These are phyloP conservation scores for Cichorium intybus DNA, from an alignment of 140 eudicot genomes.

Conservation along the genomic window DNA sequence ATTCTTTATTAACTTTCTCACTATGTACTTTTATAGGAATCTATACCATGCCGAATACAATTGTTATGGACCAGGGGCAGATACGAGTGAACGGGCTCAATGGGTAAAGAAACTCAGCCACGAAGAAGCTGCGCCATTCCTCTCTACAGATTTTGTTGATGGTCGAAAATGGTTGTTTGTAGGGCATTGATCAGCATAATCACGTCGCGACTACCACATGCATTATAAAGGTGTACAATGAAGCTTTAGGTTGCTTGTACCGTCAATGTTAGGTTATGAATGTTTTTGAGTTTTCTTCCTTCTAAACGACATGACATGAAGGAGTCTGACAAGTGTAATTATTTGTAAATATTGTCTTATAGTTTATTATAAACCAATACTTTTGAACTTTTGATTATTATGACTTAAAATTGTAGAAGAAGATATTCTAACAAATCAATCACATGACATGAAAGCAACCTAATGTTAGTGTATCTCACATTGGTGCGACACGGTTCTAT, in stretches of 20 bases:
- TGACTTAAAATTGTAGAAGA: no score
- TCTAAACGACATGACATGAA: neutral
- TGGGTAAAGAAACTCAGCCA: constrained; percentile 59
- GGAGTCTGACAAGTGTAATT: neutral
- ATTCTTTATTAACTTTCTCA: neutral
- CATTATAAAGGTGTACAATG: neutral
- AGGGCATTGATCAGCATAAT: constrained; percentile 17
- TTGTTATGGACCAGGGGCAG: constrained; percentile 75
- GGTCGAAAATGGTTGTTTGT: constrained; percentile 77
- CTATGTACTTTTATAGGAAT: constrained; percentile 38
- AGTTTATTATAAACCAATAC: neutral
- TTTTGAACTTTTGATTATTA: neutral
- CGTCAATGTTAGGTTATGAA: constrained; percentile 2
- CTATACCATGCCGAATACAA: constrained; percentile 70
- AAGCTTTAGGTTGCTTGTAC: constrained; percentile 8
- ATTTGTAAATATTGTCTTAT: constrained; percentile 4
- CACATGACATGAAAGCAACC: no score
- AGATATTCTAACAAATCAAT: no score
- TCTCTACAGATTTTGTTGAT: constrained; percentile 51
- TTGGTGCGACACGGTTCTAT: no score
- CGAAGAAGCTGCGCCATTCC: constrained; percentile 54
- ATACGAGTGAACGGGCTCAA: constrained; percentile 37
- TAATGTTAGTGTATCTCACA: no score
- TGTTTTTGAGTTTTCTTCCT: neutral
- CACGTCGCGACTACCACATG: neutral